phyloP scores from a whole-genome alignment of 305 asterid species.

The Fraxinus latifolia region DNA sequence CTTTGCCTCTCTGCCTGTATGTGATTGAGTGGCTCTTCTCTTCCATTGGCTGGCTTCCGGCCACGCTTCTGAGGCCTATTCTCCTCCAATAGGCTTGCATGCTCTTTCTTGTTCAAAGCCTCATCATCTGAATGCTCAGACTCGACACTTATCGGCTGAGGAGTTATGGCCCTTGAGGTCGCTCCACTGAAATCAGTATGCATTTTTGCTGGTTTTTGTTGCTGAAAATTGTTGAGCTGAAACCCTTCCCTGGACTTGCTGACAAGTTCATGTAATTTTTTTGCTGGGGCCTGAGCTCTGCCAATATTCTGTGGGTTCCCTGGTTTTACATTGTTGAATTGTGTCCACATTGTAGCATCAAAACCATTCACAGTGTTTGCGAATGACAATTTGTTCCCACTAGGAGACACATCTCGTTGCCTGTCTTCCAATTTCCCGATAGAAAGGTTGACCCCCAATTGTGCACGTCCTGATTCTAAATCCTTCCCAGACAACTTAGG shows the following conservation, averaged over 20 bases:
- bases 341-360: conserved; percentile 30
- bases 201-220: conserved; percentile 38
- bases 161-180: conserved; percentile 26
- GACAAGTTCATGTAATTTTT: conserved; percentile 25
- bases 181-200: conserved; percentile 45
- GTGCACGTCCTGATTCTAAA: conserved; percentile 27
- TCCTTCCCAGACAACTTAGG: conserved; percentile 42
- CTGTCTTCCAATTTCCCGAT: conserved; percentile 34
- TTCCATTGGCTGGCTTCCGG: conserved; percentile 33
- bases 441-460: conserved; percentile 30
- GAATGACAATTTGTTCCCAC: conserved; percentile 30
- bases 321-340: conserved; percentile 28
- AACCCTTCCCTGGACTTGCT: conserved; percentile 35
- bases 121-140: conserved; percentile 25
- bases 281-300: conserved; percentile 25
- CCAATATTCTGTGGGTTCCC: conserved; percentile 25
- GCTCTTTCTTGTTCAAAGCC: conserved; percentile 35
- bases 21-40: conserved; percentile 35
- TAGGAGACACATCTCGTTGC: conserved; percentile 22
- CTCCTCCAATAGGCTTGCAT: conserved; percentile 22
- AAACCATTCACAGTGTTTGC: conserved; percentile 24
- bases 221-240: conserved; percentile 29
- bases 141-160: conserved; percentile 25
- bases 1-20: conserved; percentile 40
- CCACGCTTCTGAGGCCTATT: conserved; percentile 33